Base-by-base conservation (phyloP, 768 basidiomycete species). In the Russula sp. region DNA sequence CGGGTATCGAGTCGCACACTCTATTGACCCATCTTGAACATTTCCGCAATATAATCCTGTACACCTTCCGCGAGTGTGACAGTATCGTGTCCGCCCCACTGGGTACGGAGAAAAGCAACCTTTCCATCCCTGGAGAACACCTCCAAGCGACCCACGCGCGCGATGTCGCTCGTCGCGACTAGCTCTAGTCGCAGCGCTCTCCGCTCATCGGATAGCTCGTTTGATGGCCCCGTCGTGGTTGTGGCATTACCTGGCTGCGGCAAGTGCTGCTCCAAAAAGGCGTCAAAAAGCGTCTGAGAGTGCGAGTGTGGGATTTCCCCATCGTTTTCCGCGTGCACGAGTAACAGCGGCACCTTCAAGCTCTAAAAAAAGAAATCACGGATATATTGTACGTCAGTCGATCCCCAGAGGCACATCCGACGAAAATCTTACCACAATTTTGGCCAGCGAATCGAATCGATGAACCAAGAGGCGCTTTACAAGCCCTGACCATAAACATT, bases 241-340 rank as follows among this genome's bases (percentile, higher is more conserved):
- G 67, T 70, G 45, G 63, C 6, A 68, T 71, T 76, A 18, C 78
- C 74, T 0, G 70, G 76, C 2, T 79, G 61, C 3, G 76, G 68
- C 11, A 92, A 77, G 57, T 80, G 74, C 0, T 83, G 83, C 20
- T 84, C 83, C 32, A 90, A 70, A 60, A 92, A 81, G 0, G 80
- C 75, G 38, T 87, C 77, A 73, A 91, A 90, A 25, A 94, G 79
- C 0, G 76, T 72, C 16, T 78, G 75, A 0, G 91, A 85, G 69
- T 94, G 90, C 1, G 78, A 75, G 65, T 83, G 77, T 0, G 86
- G 85, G 50, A 93, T 90, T 25, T 88, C 85, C 66, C 74, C 76
- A 73, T 94, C 92, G 71, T 91, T 79, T 62, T 79, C 76, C 7
- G 91, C 83, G 70, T 94, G 92, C 0, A 80, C 83, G 63, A 94